Conservation (phyloP, 1,284 basidiomycete species). For the Stygiomarasmius scandens region DNA sequence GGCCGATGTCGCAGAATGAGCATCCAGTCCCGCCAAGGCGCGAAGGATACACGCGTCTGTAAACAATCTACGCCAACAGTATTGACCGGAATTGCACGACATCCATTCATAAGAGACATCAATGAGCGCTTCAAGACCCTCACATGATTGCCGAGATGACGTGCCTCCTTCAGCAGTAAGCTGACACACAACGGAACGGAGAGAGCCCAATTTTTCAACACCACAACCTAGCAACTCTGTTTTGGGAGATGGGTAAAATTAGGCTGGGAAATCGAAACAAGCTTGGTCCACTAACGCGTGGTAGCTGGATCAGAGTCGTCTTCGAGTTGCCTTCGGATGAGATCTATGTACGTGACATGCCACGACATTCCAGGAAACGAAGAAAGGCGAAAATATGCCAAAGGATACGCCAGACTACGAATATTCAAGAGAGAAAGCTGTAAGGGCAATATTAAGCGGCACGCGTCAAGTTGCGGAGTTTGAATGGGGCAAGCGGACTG, state of each 20-base stretch:
- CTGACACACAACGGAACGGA: slow-evolving; percentile 27
- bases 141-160: slow-evolving; percentile 17
- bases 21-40: slow-evolving; percentile 40
- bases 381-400: background rate
- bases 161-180: slow-evolving; percentile 19
- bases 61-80: slow-evolving; percentile 61
- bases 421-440: too few species aligned
- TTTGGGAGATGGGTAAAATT: background rate
- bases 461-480: background rate
- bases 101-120: slow-evolving; percentile 38
- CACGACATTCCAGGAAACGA: slow-evolving; percentile 15
- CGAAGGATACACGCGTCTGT: slow-evolving; percentile 65
- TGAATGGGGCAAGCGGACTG: too few species aligned
- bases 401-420: background rate
- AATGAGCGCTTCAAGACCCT: slow-evolving; percentile 35
- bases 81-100: slow-evolving; percentile 27
- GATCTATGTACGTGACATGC: slow-evolving; percentile 20
- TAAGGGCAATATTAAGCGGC: too few species aligned
- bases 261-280: background rate
- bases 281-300: slow-evolving; percentile 16
- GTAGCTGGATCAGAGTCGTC: slow-evolving; percentile 21
- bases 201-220: slow-evolving; percentile 20
- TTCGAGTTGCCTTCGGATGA: slow-evolving; percentile 21
- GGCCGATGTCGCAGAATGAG: slow-evolving; percentile 31
- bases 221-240: slow-evolving; percentile 25